Evolutionary conservation across 805 yeast species (phyloP), one percentile per base, ranked within the genome.

Genomic region (Candida sanyiensis): DNA sequence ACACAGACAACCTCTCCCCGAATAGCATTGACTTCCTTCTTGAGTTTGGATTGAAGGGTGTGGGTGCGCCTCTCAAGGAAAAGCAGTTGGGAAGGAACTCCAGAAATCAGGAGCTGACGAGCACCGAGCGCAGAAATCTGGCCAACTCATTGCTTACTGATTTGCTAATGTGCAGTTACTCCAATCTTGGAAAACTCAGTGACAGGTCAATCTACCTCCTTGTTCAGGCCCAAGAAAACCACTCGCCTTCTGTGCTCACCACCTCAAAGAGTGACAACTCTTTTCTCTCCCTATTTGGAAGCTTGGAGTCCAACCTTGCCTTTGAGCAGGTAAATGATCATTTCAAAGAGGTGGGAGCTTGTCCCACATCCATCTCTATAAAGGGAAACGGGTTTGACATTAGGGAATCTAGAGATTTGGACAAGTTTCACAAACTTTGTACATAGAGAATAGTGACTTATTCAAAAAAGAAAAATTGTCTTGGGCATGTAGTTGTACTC

Each of bases 391-490:
- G 22, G 5, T 34, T 19, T 27, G 41, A 37, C 12, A 15, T 24
- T 8, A 37, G 35, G 17, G 38, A 42, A 20, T 30, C 35, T n/a
- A 21, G 25, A 16, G 15, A 16, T 11, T 24, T 37, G 33, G 11
- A 20, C 16, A 42, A 31, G 26, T 20, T 7, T 25, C 36, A 37
- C 12, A n/a, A n/a, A n/a, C n/a, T n/a, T n/a, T n/a, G n/a, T n/a
- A n/a, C n/a, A n/a, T n/a, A n/a, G n/a, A n/a, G n/a, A n/a, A n/a
- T n/a, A n/a, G n/a, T n/a, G n/a, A n/a, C n/a, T n/a, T n/a, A n/a
- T n/a, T n/a, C n/a, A n/a, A n/a, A n/a, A n/a, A n/a, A n/a, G n/a
- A n/a, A n/a, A n/a, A n/a, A n/a, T n/a, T n/a, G n/a, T n/a, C n/a
- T n/a, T n/a, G 35, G 35, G 21, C 28, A 37, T 35, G 28, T 8